These are phyloP conservation scores for Teunomyces lycoperdinae DNA, from an alignment of 805 yeast species.

Conservation along the genomic window DNA sequence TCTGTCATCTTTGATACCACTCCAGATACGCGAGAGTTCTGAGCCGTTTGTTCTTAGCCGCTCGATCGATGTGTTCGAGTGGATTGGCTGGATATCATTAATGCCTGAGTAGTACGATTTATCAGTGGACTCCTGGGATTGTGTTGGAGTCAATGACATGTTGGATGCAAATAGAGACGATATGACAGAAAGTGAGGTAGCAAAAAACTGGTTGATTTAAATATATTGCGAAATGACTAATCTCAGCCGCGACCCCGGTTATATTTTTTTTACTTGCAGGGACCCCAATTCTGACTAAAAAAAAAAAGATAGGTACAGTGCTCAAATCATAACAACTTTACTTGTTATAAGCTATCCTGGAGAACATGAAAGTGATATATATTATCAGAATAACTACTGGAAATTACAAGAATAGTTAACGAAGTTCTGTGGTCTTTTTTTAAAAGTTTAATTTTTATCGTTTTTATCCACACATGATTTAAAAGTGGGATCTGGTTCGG, in stretches of 20 bases:
- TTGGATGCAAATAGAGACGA: neutral
- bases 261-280: neutral
- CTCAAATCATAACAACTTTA: no score
- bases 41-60: conserved; percentile 10
- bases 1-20: conserved; percentile 22
- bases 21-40: conserved; percentile 15
- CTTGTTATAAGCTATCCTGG: no score
- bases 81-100: neutral
- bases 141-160: neutral
- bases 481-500: no score
- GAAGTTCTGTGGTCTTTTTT: no score
- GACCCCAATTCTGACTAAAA: neutral
- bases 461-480: no score
- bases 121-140: neutral
- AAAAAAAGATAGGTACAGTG: neutral
- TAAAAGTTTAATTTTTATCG: no score
- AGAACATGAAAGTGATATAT: no score
- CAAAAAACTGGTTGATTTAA: neutral
- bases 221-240: neutral
- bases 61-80: neutral
- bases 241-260: neutral
- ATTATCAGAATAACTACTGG: no score
- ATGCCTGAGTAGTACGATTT: neutral
- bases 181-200: neutral
- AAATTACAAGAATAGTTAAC: no score